phyloP scores from a whole-genome alignment of 768 basidiomycete species.

The Amanita molliuscula region DNA sequence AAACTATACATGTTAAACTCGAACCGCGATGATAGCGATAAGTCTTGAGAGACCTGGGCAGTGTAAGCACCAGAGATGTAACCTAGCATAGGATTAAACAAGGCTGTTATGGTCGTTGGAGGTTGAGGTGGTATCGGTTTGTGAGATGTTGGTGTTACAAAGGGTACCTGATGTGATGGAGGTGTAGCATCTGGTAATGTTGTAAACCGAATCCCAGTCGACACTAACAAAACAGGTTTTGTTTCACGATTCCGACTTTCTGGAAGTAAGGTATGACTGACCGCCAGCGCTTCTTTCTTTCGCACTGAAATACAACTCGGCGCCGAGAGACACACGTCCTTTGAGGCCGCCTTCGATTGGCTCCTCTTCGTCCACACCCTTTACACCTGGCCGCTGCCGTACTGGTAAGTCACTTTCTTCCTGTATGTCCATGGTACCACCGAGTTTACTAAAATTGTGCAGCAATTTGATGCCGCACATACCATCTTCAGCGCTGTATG shows the following conservation, averaged over 20 bases:
- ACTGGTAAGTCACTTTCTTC: conserved; percentile 22
- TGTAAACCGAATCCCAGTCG: conserved; percentile 89
- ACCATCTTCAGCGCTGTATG: conserved; percentile 87
- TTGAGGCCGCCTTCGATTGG: conserved; percentile 85
- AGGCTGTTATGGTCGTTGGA: conserved; percentile 87
- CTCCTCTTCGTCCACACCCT: conserved; percentile 93
- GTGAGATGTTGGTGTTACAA: conserved; percentile 27
- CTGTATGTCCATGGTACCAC: conserved; percentile 21
- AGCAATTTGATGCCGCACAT: conserved; percentile 87
- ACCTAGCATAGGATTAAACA: conserved; percentile 95
- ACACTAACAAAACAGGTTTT: conserved; percentile 41
- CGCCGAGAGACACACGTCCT: conserved; percentile 86
- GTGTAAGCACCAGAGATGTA: conserved; percentile 89
- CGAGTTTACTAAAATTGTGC: conserved; percentile 83
- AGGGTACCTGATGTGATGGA: conserved; percentile 45
- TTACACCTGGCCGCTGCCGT: conserved; percentile 28
- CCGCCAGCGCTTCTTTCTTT: conserved; percentile 90
- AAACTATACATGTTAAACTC: conserved; percentile 97
- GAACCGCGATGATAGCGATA: conserved; percentile 82
- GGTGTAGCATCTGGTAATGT: conserved; percentile 77
- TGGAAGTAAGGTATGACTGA: conserved; percentile 24
- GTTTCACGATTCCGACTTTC: not conserved
- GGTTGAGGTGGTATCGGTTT: conserved; percentile 52
- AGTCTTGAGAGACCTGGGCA: conserved; percentile 75
- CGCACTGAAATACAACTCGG: conserved; percentile 88